Evolutionary conservation across 345 rosid genomes (phyloP), one percentile per base, ranked within the genome.

Genomic region (Limnanthes douglasii): DNA sequence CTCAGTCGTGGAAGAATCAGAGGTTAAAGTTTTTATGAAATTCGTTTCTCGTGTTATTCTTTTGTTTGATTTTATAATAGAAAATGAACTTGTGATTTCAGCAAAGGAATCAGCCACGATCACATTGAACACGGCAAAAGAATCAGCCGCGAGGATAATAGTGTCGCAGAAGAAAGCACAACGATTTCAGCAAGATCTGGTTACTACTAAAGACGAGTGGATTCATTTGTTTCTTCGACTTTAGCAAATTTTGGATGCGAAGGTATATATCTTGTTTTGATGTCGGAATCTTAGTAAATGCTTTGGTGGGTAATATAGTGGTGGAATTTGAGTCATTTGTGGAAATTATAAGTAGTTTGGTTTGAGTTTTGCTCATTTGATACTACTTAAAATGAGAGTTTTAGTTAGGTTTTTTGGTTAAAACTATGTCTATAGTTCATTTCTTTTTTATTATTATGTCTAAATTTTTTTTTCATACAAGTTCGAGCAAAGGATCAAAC

Each of bases 71-170:
- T 46, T 22, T 20, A 11, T 22, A 14, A 4, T 17, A 2, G 16
- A 0, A 24, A 18, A 5, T 0, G 2, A 1, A 32, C 12, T 21
- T 50, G 26, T 16, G 7, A 31, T 36, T 35, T 47, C 19, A 1
- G 0, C 75, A 75, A 69, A 60, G 60, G 84, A 78, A 13, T 84
- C 75, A 54, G 86, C 86, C 14, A 84, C 72, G 24, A 75, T 84
- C 11, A 66, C 78, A 30, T 50, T 75, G 27, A 75, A 73, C 65
- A 66, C 78, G 21, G 72, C 75, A 27, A 75, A 64, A 46, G 93
- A 78, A 65, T 73, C 86, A 7, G 78, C 92, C 8, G 65, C 45
- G 19, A 66, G 78, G 25, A 60, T 75, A 15, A 38, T 68, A 63
- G 49, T 48, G 24, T 59, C 81, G 17, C 83, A 75, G 59, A 45